A percentile compares a stretch with the other conserved stretches of the same genome.
Evolutionary conservation across 352 stramenopile species (phyloP).

Genomic region (Peronosclerospora sorghi): DNA sequence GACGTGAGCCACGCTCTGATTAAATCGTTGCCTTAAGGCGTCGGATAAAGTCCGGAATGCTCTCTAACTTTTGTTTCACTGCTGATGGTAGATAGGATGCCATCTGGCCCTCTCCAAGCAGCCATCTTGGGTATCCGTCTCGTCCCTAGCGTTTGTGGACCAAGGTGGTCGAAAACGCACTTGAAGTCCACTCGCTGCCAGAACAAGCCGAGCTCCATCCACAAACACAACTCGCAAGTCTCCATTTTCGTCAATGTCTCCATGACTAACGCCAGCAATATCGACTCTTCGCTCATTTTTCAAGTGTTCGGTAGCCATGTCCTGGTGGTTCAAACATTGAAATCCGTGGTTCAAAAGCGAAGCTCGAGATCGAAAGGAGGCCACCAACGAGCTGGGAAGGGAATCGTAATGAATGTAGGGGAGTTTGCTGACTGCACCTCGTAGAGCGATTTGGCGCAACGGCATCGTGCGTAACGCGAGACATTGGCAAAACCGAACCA

Average conservation of each 20-base stretch:
- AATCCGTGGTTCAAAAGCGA: not conserved
- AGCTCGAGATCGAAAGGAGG: slow-evolving; percentile 22
- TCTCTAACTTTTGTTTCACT: slow-evolving; percentile 38
- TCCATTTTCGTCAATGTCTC: slow-evolving; percentile 25
- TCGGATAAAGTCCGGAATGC: slow-evolving; percentile 42
- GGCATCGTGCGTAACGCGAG: slow-evolving; percentile 39
- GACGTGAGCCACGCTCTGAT: too few species aligned
- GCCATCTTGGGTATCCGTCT: slow-evolving; percentile 3
- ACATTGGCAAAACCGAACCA: slow-evolving; percentile 44
- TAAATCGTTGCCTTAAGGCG: slow-evolving; percentile 30
- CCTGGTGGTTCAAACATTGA: not conserved
- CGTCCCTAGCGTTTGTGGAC: not conserved
- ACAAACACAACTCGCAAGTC: slow-evolving; percentile 35
- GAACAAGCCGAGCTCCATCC: slow-evolving; percentile 28
- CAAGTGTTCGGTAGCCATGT: not conserved
- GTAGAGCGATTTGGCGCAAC: slow-evolving; percentile 32
- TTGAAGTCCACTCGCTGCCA: slow-evolving; percentile 33
- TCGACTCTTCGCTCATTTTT: slow-evolving; percentile 7
- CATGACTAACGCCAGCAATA: slow-evolving; percentile 34
- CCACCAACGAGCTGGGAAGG: slow-evolving; percentile 31
- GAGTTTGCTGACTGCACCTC: slow-evolving; percentile 20
- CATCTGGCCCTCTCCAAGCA: slow-evolving; percentile 21
- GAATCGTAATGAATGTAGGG: slow-evolving; percentile 46
- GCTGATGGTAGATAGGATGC: slow-evolving; percentile 28
- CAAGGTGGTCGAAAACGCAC: slow-evolving; percentile 28